A percentile compares a stretch with the other conserved stretches of the same genome.
Conservation (phyloP, 495 filamentous ascomycete genomes). For the Penicillium robsamsonii region DNA sequence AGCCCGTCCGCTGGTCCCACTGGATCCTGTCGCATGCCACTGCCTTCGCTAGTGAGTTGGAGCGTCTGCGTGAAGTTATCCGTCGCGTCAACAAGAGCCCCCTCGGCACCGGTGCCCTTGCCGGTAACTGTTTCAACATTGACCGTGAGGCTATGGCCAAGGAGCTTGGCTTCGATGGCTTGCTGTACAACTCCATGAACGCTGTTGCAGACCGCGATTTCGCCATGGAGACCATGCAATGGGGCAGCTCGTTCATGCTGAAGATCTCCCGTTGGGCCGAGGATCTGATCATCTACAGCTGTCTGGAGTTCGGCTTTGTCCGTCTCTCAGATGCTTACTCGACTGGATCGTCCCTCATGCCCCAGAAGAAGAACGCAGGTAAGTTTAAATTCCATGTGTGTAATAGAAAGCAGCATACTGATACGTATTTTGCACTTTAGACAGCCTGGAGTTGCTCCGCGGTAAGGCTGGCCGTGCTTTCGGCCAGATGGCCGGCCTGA, state of each 20-base stretch:
- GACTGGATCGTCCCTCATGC: conserved; percentile 85
- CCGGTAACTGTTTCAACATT: conserved; percentile 89
- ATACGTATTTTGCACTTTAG: conserved; percentile 41
- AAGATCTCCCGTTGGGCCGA: conserved; percentile 87
- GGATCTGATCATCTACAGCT: conserved; percentile 86
- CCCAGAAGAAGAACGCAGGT: conserved; percentile 72
- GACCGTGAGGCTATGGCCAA: conserved; percentile 85
- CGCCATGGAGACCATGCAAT: conserved; percentile 87
- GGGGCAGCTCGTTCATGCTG: conserved; percentile 78
- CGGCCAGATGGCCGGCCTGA: conserved; percentile 85
- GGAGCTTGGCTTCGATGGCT: conserved; percentile 82
- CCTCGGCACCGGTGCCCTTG: conserved; percentile 81
- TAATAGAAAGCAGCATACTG: neutral
- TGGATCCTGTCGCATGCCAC: conserved; percentile 80
- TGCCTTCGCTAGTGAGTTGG: conserved; percentile 72
- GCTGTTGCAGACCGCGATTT: conserved; percentile 87
- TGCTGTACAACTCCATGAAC: conserved; percentile 81
- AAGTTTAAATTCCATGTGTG: conserved; percentile 5
- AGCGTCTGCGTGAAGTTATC: conserved; percentile 73
- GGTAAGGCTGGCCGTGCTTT: conserved; percentile 85
- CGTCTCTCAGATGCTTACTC: conserved; percentile 81
- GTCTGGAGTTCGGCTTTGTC: conserved; percentile 79
- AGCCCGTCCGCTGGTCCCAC: conserved; percentile 86
- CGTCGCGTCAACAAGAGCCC: conserved; percentile 74
- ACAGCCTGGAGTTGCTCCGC: conserved; percentile 81